These are phyloP conservation scores for Calonectria hongkongensis DNA, from an alignment of 2,329 filamentous ascomycete genomes.

Conservation along the genomic window DNA sequence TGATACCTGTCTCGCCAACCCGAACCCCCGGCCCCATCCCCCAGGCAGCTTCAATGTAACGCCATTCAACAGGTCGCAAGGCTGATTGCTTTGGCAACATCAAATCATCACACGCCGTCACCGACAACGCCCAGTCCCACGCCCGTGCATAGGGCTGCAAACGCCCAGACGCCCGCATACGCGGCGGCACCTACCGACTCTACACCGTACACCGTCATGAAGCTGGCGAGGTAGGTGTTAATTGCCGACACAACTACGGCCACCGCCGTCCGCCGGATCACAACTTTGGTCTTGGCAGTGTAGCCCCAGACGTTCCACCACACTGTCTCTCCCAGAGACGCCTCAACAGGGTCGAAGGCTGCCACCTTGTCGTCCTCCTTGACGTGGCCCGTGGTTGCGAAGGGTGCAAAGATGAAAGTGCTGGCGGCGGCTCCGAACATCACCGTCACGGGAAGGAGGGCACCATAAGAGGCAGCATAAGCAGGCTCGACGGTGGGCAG, in stretches of 20 bases:
- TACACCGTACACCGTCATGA: slow-evolving; percentile 80
- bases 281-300: slow-evolving; percentile 76
- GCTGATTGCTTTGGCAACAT: slow-evolving; percentile 38
- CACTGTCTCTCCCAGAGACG: slow-evolving; percentile 81
- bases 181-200: slow-evolving; percentile 81
- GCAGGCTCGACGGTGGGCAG: slow-evolving; percentile 81
- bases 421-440: slow-evolving; percentile 81
- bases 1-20: slow-evolving; percentile 25
- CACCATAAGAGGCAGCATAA: slow-evolving; percentile 77
- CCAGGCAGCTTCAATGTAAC: slow-evolving; percentile 37
- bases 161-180: slow-evolving; percentile 86
- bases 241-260: slow-evolving; percentile 74
- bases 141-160: slow-evolving; percentile 77
- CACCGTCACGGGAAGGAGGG: slow-evolving; percentile 75
- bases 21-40: slow-evolving; percentile 24
- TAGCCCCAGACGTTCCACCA: slow-evolving; percentile 84
- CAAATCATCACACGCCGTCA: slow-evolving; percentile 59
- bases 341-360: slow-evolving; percentile 78
- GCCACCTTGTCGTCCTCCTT: slow-evolving; percentile 68
- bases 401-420: slow-evolving; percentile 85
- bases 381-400: slow-evolving; percentile 72
- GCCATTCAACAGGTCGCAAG: slow-evolving; percentile 36
- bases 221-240: slow-evolving; percentile 79
- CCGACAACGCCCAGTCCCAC: slow-evolving; percentile 71
- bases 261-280: slow-evolving; percentile 78